Conservation (phyloP, 345 rosid species). For the Boechera retrofracta region DNA sequence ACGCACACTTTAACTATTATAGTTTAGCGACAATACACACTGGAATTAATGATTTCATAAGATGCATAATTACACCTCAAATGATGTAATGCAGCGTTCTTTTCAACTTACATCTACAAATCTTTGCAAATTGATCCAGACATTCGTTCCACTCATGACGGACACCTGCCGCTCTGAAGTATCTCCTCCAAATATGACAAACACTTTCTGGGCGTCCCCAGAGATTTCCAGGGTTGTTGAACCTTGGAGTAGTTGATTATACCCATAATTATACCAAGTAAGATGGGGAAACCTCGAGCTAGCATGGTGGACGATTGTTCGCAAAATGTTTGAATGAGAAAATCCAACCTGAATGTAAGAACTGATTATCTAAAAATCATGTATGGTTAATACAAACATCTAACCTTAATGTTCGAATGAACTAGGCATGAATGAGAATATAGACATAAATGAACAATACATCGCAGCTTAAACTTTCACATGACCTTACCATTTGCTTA, state of each 20-base stretch:
- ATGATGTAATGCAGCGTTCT: slow-evolving; percentile 3
- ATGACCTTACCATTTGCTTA: slow-evolving; percentile 5
- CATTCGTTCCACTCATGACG: slow-evolving; percentile 95
- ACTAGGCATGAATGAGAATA: slow-evolving; percentile 18
- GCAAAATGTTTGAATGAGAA: slow-evolving; percentile 90
- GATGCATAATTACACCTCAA: slow-evolving; percentile 20
- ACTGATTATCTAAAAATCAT: slow-evolving; percentile 7
- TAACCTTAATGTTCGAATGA: slow-evolving; percentile 10
- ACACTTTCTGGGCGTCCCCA: slow-evolving; percentile 56
- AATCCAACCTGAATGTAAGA: slow-evolving; percentile 80
- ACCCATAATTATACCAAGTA: slow-evolving; percentile 49
- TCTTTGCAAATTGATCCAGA: slow-evolving; percentile 90
- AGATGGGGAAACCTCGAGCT: slow-evolving; percentile 82
- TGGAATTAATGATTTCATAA: slow-evolving; percentile 6
- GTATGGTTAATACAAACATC: slow-evolving; percentile 21
- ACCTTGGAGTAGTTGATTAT: slow-evolving; percentile 48
- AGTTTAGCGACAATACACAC: slow-evolving; percentile 8
- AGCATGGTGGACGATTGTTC: slow-evolving; percentile 71
- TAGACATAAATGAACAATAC: neutral
- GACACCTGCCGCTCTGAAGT: slow-evolving; percentile 98
- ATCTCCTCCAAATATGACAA: slow-evolving; percentile 91
- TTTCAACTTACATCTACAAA: slow-evolving; percentile 72
- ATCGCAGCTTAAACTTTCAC: neutral
- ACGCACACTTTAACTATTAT: slow-evolving; percentile 8
- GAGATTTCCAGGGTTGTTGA: slow-evolving; percentile 41